phyloP scores from a whole-genome alignment of 192 early-diverging fungal species.

The Diversispora eburnea region DNA sequence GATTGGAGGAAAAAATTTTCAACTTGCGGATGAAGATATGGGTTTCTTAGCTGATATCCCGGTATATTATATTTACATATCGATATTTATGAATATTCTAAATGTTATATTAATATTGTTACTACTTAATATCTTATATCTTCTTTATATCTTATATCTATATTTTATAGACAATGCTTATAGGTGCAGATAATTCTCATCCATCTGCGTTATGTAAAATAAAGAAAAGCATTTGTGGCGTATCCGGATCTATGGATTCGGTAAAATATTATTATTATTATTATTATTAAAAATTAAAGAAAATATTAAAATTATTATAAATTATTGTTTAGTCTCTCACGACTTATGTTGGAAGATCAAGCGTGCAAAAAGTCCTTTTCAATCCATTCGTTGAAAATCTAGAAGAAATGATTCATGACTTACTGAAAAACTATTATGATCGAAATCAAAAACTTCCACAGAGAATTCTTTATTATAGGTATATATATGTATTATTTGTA shows the following conservation, averaged over 20 bases:
- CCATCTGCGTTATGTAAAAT: slow-evolving; percentile 29
- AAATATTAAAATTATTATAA: too few relatives aligned
- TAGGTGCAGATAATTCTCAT: slow-evolving; percentile 31
- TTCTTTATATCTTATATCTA: too few relatives aligned
- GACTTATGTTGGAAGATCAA: slow-evolving; percentile 57
- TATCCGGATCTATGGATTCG: slow-evolving; percentile 65
- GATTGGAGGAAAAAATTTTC: slow-evolving; percentile 83
- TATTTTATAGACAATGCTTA: slow-evolving; percentile 12
- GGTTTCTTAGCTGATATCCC: slow-evolving; percentile 66
- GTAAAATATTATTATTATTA: too few relatives aligned
- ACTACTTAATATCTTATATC: too few relatives aligned
- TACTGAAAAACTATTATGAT: slow-evolving; percentile 67
- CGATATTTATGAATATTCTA: slow-evolving; percentile 73
- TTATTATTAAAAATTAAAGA: too few relatives aligned
- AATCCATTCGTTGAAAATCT: slow-evolving; percentile 70
- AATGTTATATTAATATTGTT: slow-evolving; percentile 54
- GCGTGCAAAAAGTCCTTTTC: slow-evolving; percentile 57
- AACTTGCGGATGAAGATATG: slow-evolving; percentile 52
- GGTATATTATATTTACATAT: slow-evolving; percentile 77
- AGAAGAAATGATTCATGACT: slow-evolving; percentile 59
- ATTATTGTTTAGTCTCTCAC: slow-evolving; percentile 36
- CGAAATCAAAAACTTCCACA: slow-evolving; percentile 61
- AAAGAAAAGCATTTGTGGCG: slow-evolving; percentile 69
- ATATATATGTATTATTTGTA: too few relatives aligned
- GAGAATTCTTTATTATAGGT: slow-evolving; percentile 74